phyloP scores from a whole-genome alignment of 2,329 filamentous ascomycete species.

The Zymoseptoria ardabiliae region DNA sequence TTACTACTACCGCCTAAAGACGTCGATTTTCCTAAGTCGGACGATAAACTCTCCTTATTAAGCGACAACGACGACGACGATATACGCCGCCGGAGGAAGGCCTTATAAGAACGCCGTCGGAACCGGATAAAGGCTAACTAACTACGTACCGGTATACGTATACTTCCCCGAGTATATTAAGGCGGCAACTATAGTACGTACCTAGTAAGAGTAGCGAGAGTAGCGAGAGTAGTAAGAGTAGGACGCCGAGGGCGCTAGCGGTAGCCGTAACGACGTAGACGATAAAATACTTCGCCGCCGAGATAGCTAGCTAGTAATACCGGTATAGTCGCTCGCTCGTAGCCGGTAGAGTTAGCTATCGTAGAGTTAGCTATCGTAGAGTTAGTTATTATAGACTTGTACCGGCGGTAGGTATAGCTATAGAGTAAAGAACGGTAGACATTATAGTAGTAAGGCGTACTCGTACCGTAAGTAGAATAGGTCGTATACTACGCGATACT shows the following conservation, averaged over 20 bases:
- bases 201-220: neutral
- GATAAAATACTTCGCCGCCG: neutral
- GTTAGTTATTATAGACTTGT: neutral
- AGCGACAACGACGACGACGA: too few species aligned
- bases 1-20: neutral
- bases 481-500: neutral
- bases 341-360: too few species aligned
- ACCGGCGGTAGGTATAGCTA: neutral
- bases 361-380: neutral
- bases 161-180: neutral
- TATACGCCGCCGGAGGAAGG: neutral
- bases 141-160: too few species aligned
- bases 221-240: neutral
- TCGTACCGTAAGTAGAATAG: neutral
- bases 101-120: neutral
- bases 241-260: neutral
- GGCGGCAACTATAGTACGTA: neutral
- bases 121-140: too few species aligned
- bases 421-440: neutral
- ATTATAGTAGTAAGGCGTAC: neutral
- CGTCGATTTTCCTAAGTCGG: neutral
- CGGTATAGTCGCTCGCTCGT: too few species aligned
- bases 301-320: neutral
- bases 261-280: neutral
- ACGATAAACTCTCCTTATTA: neutral